Conservation (phyloP, 2,329 filamentous ascomycete species). For the Xylogone sp. region DNA sequence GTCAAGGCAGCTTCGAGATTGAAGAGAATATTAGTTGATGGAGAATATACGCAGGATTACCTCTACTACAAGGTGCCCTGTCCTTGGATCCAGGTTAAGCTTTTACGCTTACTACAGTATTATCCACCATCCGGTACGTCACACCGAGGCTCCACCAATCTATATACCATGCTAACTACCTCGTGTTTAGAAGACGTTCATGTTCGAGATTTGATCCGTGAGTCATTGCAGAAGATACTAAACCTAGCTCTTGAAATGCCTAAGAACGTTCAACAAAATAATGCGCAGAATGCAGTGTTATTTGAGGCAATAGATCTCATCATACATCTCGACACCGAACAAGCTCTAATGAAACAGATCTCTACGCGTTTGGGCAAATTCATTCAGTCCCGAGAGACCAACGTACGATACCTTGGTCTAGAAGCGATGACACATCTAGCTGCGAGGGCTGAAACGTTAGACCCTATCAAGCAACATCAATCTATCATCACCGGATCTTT, state of each 20-base stretch:
- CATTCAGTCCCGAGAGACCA: constrained; percentile 94
- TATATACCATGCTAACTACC: constrained; percentile 17
- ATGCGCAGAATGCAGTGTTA: constrained; percentile 94
- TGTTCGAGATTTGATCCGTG: constrained; percentile 84
- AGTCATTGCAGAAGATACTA: constrained; percentile 86
- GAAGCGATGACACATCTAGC: constrained; percentile 99
- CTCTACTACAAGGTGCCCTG: constrained; percentile 99
- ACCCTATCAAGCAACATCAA: constrained; percentile 97
- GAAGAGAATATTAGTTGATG: constrained; percentile 86
- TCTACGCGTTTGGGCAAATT: constrained; percentile 88
- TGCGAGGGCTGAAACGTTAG: constrained; percentile 86
- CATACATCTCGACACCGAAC: constrained; percentile 94
- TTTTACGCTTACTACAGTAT: constrained; percentile 88
- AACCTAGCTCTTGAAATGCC: constrained; percentile 88
- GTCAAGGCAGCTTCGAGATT: constrained; percentile 87
- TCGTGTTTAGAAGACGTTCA: constrained; percentile 74
- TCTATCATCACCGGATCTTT: constrained; percentile 92
- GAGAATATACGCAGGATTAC: constrained; percentile 86
- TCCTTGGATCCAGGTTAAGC: constrained; percentile 96
- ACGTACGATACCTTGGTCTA: constrained; percentile 90
- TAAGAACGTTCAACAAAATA: constrained; percentile 99
- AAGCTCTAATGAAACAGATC: constrained; percentile 92
- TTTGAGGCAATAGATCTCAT: constrained; percentile 99
- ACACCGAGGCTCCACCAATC: not conserved
- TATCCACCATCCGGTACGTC: constrained; percentile 80